Evolutionary conservation across 2,329 filamentous ascomycete species (phyloP), one percentile per base, ranked within the genome.

Genomic region (Macrophomina phaseolina): DNA sequence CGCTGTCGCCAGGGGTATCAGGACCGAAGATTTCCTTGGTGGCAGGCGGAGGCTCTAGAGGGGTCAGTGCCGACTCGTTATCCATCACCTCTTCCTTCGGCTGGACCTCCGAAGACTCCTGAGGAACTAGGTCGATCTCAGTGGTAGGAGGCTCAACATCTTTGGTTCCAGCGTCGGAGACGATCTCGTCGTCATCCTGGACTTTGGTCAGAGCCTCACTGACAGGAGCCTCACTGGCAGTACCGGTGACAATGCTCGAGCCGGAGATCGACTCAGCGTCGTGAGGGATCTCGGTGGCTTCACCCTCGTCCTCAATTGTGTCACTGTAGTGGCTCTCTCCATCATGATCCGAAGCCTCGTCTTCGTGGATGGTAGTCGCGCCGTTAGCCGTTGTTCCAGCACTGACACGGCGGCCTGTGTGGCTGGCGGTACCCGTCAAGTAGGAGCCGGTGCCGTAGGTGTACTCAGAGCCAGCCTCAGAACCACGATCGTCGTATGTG

Each of bases 401-500:
- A 14, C 80, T 82, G 6, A 77, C 81, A 32, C 82, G 78, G n/a
- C 81, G 76, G 60, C 80, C 78, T 11, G 81, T 69, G 45, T 83
- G 81, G 68, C 78, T 82, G 64, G 81, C 81, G 1, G 80, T 83
- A 63, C 81, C 82, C 1, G 80, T 83, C 75, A 83, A 78, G 73
- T 84, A 84, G 2, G 73, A 75, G n/a, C 81, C 81, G n/a, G 81
- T 82, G 7, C 75, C 82, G 67, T 81, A 83, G 0, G 80, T 81
- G 69, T 81, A 78, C 58, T 83, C 81, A 66, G 79, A 81, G 34
- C 75, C 76, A 0, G 76, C 73, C 5, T 77, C 79, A 7, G 40
- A 55, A 6, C 78, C 80, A 9, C 81, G 75, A 56, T 81, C 78
- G n/a, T 81, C 69, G 51, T 83, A 81, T 67, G 78, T 82, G 52